phyloP scores from a whole-genome alignment of 176 grass and related monocot genomes.

The Alloteropsis semialata region DNA sequence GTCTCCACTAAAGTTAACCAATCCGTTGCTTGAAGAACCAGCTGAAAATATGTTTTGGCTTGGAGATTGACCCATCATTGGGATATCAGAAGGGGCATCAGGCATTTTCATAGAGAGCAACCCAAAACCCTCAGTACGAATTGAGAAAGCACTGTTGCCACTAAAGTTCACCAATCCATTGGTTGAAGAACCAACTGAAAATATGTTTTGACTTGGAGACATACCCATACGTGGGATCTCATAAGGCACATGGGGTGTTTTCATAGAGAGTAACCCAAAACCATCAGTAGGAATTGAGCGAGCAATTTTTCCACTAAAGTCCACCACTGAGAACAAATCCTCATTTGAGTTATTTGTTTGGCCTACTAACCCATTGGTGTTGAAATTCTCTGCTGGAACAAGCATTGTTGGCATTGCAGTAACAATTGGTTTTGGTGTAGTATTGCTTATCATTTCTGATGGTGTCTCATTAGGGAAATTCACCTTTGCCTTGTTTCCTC shows the following conservation, averaged over 20 bases:
- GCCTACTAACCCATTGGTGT: background rate
- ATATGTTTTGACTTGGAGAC: background rate
- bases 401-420: background rate
- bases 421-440: background rate
- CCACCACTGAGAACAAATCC: background rate
- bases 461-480: constrained; percentile 32
- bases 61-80: background rate
- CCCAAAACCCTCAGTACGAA: background rate
- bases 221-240: background rate
- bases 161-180: background rate
- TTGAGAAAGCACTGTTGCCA: background rate
- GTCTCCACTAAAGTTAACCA: background rate
- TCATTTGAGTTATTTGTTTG: background rate
- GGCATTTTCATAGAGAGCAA: background rate
- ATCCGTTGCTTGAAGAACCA: no score
- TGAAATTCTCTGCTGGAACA: background rate
- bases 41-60: no score
- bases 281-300: background rate
- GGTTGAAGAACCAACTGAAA: no score
- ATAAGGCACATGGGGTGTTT: background rate
- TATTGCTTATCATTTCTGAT: background rate
- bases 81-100: background rate
- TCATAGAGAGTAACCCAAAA: background rate
- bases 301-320: background rate
- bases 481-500: constrained; percentile 56